These are phyloP conservation scores for Tylopilus sp. DNA, from an alignment of 1,284 basidiomycete genomes.

Conservation along the genomic window DNA sequence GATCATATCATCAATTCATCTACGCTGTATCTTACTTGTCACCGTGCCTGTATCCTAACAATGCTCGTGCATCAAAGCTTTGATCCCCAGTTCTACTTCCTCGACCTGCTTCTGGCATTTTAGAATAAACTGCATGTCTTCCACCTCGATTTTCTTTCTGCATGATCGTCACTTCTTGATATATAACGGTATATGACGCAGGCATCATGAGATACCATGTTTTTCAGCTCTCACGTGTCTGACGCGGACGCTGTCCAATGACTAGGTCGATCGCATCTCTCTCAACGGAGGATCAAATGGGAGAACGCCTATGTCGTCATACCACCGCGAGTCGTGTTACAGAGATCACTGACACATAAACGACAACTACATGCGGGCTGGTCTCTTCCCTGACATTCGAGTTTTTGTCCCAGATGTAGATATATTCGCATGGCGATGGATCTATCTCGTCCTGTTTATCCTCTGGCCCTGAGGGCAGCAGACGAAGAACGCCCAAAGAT, in stretches of 20 bases:
- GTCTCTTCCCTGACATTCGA: neutral
- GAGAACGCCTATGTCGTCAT: slow-evolving; percentile 30
- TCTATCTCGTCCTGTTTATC: slow-evolving; percentile 44
- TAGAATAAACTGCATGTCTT: slow-evolving; percentile 32
- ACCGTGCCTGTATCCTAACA: too few relatives aligned
- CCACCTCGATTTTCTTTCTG: neutral
- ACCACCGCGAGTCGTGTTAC: slow-evolving; percentile 46
- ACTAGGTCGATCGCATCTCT: slow-evolving; percentile 19
- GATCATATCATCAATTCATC: too few relatives aligned
- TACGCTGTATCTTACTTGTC: neutral
- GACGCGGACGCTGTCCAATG: slow-evolving; percentile 25
- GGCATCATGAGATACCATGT: slow-evolving; percentile 44
- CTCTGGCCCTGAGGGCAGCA: too few relatives aligned
- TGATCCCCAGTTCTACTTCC: slow-evolving; percentile 30
- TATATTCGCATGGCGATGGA: slow-evolving; percentile 45
- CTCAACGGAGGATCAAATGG: slow-evolving; percentile 23
- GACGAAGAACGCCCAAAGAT: too few relatives aligned
- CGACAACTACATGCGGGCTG: slow-evolving; percentile 47
- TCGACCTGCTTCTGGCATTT: slow-evolving; percentile 20
- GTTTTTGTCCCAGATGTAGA: slow-evolving; percentile 23
- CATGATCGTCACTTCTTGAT: neutral
- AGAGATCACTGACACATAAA: slow-evolving; percentile 45
- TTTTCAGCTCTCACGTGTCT: slow-evolving; percentile 43
- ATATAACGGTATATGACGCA: slow-evolving; percentile 12
- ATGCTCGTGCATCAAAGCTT: too few relatives aligned